phyloP scores from a whole-genome alignment of 148 eudicot genomes.

The Beta vulgaris region DNA sequence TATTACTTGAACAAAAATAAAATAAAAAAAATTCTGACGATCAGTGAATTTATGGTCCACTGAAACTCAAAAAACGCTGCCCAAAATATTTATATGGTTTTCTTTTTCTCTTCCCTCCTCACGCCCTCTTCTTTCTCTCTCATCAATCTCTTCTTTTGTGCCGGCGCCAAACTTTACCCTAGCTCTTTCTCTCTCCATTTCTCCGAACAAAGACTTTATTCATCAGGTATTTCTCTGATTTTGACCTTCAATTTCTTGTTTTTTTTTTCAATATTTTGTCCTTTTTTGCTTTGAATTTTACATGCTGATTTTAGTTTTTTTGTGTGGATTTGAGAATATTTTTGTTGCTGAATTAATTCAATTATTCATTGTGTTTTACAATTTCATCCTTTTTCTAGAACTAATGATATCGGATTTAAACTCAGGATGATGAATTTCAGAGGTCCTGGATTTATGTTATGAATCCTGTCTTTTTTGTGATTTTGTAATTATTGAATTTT shows the following conservation, averaged over 20 bases:
- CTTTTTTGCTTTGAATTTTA: background rate
- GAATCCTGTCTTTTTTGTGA: background rate
- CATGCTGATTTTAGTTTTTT: background rate
- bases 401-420: background rate
- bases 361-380: background rate
- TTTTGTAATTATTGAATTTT: background rate
- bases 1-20: no score
- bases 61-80: conserved; percentile 6
- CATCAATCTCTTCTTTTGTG: background rate
- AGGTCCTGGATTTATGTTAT: background rate
- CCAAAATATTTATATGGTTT: background rate
- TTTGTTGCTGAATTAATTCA: background rate
- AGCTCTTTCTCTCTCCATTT: conserved; percentile 3
- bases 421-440: background rate
- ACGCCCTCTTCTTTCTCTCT: background rate
- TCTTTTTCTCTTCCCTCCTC: background rate
- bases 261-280: background rate
- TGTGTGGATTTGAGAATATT: background rate
- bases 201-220: background rate
- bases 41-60: conserved; percentile 24
- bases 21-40: background rate
- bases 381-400: background rate
- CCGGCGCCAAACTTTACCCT: conserved; percentile 18
- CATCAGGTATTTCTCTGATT: conserved; percentile 7
- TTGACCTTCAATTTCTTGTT: background rate